Evolutionary conservation across 208 protist species (phyloP).

Genomic region (Endotrypanum monterogeii): DNA sequence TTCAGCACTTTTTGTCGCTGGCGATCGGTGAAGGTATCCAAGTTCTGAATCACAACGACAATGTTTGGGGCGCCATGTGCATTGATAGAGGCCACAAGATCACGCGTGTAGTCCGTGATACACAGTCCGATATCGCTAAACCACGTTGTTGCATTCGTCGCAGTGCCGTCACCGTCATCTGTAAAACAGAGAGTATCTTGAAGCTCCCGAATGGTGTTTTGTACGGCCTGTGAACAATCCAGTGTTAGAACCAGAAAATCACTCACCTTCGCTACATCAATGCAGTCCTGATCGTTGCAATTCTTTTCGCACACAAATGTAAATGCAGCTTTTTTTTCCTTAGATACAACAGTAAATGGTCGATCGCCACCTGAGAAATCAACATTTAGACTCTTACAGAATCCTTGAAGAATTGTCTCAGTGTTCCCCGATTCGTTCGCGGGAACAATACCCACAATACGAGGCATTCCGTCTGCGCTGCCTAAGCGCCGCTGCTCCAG

Average conservation of each 20-base stretch:
- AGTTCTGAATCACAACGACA: conserved; percentile 76
- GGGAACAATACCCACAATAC: conserved; percentile 81
- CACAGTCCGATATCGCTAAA: conserved; percentile 86
- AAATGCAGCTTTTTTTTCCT: conserved; percentile 66
- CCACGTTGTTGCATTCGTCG: conserved; percentile 75
- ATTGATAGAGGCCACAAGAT: conserved; percentile 76
- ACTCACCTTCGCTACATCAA: conserved; percentile 83
- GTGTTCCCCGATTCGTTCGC: conserved; percentile 87
- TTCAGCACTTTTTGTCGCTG: conserved; percentile 79
- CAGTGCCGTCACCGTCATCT: conserved; percentile 40
- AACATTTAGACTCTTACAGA: conserved; percentile 51
- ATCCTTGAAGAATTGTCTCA: conserved; percentile 57
- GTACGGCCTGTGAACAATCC: conserved; percentile 80
- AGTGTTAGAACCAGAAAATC: conserved; percentile 82
- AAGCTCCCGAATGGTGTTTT: conserved; percentile 78
- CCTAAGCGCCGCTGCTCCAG: conserved; percentile 60
- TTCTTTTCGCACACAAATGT: conserved; percentile 84
- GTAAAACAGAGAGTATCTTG: conserved; percentile 36
- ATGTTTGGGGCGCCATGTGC: conserved; percentile 71
- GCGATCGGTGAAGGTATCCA: conserved; percentile 76
- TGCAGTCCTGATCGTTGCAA: conserved; percentile 80
- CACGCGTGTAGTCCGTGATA: conserved; percentile 87
- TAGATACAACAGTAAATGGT: conserved; percentile 67
- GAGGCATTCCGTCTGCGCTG: conserved; percentile 45
- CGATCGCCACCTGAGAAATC: conserved; percentile 35